Conservation (phyloP, 331 rosid genomes). For the Malus hybrid region DNA sequence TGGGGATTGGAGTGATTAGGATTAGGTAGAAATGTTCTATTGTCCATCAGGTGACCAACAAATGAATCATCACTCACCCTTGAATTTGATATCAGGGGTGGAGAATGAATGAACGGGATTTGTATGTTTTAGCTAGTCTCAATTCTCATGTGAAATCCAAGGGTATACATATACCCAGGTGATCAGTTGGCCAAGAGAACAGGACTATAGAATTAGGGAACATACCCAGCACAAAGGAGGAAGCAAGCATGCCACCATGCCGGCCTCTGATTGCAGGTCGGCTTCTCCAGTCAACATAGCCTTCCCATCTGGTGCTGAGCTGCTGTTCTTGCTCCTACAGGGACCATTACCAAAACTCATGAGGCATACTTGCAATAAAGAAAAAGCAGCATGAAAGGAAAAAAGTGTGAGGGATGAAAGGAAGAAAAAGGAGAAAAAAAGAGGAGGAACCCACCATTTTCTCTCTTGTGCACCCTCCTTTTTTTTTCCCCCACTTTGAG, state of each 20-base stretch:
- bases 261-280: constrained; percentile 54
- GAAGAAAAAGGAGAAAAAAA: background rate
- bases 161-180: too few relatives aligned
- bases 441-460: constrained; percentile 38
- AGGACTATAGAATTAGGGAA: background rate
- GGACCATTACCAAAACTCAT: background rate
- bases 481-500: background rate
- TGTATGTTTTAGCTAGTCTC: too few relatives aligned
- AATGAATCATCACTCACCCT: too few relatives aligned
- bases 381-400: background rate
- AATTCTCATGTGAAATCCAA: too few relatives aligned
- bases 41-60: too few relatives aligned
- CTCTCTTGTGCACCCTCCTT: background rate
- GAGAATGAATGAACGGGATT: too few relatives aligned
- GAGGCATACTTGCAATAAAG: background rate
- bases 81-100: too few relatives aligned
- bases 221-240: constrained; percentile 75
- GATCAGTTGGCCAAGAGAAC: too few relatives aligned
- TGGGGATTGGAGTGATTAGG: background rate
- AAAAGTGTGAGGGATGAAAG: background rate
- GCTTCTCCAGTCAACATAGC: constrained; percentile 83
- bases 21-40: too few relatives aligned
- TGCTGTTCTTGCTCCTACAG: constrained; percentile 33
- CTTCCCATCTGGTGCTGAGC: constrained; percentile 51
- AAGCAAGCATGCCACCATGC: constrained; percentile 93